Base-by-base conservation (phyloP, 2,329 filamentous ascomycete genomes). In the Nemania serpens region DNA sequence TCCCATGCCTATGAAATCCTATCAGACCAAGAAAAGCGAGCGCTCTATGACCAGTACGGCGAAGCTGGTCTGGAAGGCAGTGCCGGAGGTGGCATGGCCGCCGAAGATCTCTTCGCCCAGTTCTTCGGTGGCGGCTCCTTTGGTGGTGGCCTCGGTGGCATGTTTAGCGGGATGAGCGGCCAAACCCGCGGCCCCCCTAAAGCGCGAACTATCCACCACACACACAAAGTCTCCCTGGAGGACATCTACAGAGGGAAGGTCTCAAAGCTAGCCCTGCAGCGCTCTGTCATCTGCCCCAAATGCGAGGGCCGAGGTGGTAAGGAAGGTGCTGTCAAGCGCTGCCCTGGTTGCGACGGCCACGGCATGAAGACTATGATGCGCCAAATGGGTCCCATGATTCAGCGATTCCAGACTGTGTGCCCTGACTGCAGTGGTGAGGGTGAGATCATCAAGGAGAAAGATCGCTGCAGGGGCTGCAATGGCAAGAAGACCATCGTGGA, bases 321-420 rank as follows among this genome's bases (percentile, higher is more conserved):
- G 83, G 94, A 98, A 68, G 95, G 95, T 66, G 91, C 95, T n/a
- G 94, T 98, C 67, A 94, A 93, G 82, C 91, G 90, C 73, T 99
- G 95, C 79, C 75, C 86, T 42, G 91, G 92, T 73, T 99, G 95
- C 77, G 92, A 96, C 72, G 95, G 95, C 68, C 87, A 90, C 66
- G 95, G 95, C 78, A 97, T 97, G 91, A 98, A 98, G 90, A 97
- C 91, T 42, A 98, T 99, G 94, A 97, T 99, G 95, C 91, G 96
- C 75, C 95, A 99, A 81, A 98, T 99, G 93, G 95, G 95, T 53
- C 95, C 95, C 62, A 99, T 99, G 95, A 98, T 99, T 71, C 96
- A 99, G 82, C 91, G 95, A 60, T 99, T 99, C 88, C 95, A 99
- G 84, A 98, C 94, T 33, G 93, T 97, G 71, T 99, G 95, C 85